phyloP scores from a whole-genome alignment of 2,329 filamentous ascomycete species.

The Orbilia oligospora region DNA sequence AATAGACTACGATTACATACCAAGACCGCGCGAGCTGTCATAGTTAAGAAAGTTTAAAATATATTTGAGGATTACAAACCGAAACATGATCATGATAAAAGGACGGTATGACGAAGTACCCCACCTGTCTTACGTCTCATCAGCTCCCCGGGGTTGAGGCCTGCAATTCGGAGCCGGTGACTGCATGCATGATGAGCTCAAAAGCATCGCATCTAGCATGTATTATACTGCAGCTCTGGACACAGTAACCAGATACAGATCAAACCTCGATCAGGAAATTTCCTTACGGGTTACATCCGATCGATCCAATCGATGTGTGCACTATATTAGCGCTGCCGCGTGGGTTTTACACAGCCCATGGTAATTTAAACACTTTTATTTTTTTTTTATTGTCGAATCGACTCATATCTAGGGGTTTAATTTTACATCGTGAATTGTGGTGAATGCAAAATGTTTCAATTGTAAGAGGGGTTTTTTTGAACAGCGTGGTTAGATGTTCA shows the following conservation, averaged over 20 bases:
- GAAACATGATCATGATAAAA: too few species aligned
- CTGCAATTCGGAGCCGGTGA: constrained; percentile 7
- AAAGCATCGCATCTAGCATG: neutral
- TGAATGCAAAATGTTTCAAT: neutral
- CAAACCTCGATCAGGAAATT: constrained; percentile 7
- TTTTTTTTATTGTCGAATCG: neutral
- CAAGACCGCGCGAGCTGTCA: too few species aligned
- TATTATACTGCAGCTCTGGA: neutral
- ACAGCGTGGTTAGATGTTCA: constrained; percentile 16
- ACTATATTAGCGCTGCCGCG: constrained; percentile 16
- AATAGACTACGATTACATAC: neutral
- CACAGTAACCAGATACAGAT: constrained; percentile 14
- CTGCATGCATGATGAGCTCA: constrained; percentile 1
- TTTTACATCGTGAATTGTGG: constrained; percentile 15
- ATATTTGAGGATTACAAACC: too few species aligned
- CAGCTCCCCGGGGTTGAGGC: neutral
- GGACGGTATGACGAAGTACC: neutral
- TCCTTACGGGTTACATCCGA: constrained; percentile 1
- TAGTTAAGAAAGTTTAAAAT: too few species aligned
- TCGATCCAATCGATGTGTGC: too few species aligned
- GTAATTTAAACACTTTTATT: neutral
- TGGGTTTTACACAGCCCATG: constrained; percentile 24
- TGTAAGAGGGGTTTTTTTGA: neutral
- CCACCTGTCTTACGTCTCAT: constrained; percentile 11
- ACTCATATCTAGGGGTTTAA: constrained; percentile 7